Base-by-base conservation (phyloP, 2,329 filamentous ascomycete species). In the Colletotrichum sp. region DNA sequence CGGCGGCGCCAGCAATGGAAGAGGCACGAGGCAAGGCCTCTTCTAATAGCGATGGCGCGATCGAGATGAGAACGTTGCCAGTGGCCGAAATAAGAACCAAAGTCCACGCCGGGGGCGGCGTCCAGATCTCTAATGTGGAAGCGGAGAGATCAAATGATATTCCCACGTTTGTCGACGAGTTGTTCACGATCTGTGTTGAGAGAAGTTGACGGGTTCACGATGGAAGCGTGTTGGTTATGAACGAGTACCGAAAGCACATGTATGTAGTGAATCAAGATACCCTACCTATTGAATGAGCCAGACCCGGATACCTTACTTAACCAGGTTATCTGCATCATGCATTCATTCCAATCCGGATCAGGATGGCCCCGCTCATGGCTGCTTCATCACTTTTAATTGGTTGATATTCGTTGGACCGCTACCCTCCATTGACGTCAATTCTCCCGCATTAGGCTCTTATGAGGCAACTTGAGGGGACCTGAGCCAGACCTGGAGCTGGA, bases 81-180 rank as follows among this genome's bases (percentile, higher is more conserved):
- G 65, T 74, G 39, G 75, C 79, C 12, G 78, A 76, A 8, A 69
- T 55, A 36, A 55, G 73, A 34, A 76, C 70, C 34, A 78, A 78
- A 12, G 72, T 82, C 21, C 79, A 81, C 63, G 72, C 79, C 6
- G 80, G 80, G 4, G 68, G 75, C 8, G 78, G 74, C 6, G 75
- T 79, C 8, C 80, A 81, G 60, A 81, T 81, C 12, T 81, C 84
- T 1, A 82, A 83, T 18, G 78, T 83, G 8, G 82, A 83, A 64
- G 83, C 83, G 32, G 84, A 86, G 77, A 84, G 83, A 60, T 79
- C 79, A 30, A 83, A 80, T 8, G 83, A 85, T 39, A 78, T 67
- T 76, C 80, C 70, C 74, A 88, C 86, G 3, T 89, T 87, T 79
- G 87, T 89, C 30, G 87, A 89, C 74, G 86, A 88, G 76, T 78